Evolutionary conservation across 306 rosid genomes (phyloP), one percentile per base, ranked within the genome.

Genomic region (Oemleria cerasiformis): DNA sequence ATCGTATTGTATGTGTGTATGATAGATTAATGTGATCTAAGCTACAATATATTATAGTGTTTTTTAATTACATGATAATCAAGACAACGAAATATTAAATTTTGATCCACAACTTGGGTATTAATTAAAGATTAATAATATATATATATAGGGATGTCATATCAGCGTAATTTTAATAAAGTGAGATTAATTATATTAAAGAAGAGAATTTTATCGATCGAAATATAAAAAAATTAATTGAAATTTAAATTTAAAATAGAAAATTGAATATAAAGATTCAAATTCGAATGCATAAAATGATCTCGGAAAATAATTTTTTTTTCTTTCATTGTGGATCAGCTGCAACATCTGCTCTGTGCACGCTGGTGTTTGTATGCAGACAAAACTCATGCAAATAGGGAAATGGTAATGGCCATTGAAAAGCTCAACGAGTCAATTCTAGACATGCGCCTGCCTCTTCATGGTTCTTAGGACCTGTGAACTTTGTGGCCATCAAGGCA

Each of bases 401-500:
- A 30, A 30, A 30, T 30, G 36, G 4, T 40, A 21, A 55, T 41
- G 60, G 50, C 68, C 19, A 8, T 76, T 85, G 74, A 81, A 38
- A 74, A 44, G 75, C 39, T 77, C 72, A 80, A 74, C 44, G 76
- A 77, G 79, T 79, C 84, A 83, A 23, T 82, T 72, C 48, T 40
- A 54, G 70, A 65, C 75, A 65, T 7, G 71, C 65, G 73, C 65
- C 21, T 68, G 74, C 70, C 23, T 73, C 62, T 62, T 38, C 68
- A 4, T 34, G 60, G 67, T 72, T 67, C 67, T 62, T 36, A 20
- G 80, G 67, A 63, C 68, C 68, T 42, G 59, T 78, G 48, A 63
- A 62, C 60, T 74, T 65, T 65, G 79, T 55, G 72, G 62, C 4
- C 69, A 63, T 74, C 76, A 70, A 71, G 75, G 73, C 61, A 39